Conservation (phyloP, 306 rosid genomes). For the Lathyrus aphaca region DNA sequence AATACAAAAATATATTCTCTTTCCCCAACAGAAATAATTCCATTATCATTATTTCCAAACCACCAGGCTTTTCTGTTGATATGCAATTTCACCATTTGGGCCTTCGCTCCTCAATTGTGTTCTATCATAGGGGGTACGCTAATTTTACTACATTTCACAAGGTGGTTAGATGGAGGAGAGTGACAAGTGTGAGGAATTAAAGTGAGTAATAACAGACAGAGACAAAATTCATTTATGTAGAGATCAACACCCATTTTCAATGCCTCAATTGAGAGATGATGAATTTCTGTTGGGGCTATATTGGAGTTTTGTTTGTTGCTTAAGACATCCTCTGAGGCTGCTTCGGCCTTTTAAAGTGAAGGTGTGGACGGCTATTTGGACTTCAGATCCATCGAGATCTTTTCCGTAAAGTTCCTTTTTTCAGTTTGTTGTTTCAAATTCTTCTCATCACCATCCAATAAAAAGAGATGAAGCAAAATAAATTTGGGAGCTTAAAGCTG, state of each 20-base stretch:
- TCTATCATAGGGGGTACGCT: not conserved
- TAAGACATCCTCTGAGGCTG: not conserved
- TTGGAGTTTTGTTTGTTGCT: not conserved
- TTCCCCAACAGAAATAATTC: no score
- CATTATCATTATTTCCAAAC: no score
- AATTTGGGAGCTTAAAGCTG: not conserved
- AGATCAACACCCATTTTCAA: not conserved
- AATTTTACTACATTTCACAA: not conserved
- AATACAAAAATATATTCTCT: no score
- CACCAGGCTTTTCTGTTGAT: no score
- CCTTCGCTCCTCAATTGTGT: no score
- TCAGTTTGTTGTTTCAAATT: not conserved
- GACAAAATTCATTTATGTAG: not conserved
- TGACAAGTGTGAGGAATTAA: not conserved
- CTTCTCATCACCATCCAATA: not conserved
- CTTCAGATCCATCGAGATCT: not conserved
- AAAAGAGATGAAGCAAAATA: not conserved
- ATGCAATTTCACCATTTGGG: no score
- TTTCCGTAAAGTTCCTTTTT: not conserved
- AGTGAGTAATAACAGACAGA: not conserved
- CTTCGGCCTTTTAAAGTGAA: not conserved
- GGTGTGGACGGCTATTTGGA: not conserved
- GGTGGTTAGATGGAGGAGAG: not conserved
- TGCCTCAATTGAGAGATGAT: slow-evolving; percentile 3
- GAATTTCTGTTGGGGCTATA: no score